A percentile compares a stretch with the other conserved stretches of the same genome.
Evolutionary conservation across 1,139 yeast species (phyloP).

Genomic region (Sugiyamaella castrensis): DNA sequence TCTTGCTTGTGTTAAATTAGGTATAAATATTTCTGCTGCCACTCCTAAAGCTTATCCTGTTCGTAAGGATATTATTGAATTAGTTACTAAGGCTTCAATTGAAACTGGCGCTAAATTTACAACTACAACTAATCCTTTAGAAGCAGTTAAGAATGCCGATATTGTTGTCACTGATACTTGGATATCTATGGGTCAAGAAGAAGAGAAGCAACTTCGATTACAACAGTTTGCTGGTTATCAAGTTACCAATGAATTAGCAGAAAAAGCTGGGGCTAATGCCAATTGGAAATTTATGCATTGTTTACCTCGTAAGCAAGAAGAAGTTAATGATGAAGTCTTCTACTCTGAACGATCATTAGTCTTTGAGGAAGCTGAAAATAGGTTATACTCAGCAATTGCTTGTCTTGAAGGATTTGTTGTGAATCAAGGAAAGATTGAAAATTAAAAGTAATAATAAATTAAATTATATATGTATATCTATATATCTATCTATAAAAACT

Average conservation of each 20-base stretch:
- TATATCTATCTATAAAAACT: background rate
- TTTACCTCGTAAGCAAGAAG: slow-evolving; percentile 91
- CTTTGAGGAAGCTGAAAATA: slow-evolving; percentile 92
- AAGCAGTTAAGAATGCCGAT: slow-evolving; percentile 71
- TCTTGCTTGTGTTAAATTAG: slow-evolving; percentile 83
- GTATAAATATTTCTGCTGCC: slow-evolving; percentile 79
- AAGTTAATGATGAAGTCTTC: slow-evolving; percentile 89
- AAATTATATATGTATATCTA: background rate
- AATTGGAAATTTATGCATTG: slow-evolving; percentile 96
- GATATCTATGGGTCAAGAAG: slow-evolving; percentile 97
- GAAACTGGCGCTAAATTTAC: slow-evolving; percentile 56
- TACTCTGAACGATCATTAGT: slow-evolving; percentile 82
- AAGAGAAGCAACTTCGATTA: slow-evolving; percentile 65
- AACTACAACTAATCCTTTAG: slow-evolving; percentile 67
- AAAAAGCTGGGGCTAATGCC: slow-evolving; percentile 53
- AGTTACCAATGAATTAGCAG: slow-evolving; percentile 64
- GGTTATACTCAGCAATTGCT: slow-evolving; percentile 94
- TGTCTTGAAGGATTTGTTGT: slow-evolving; percentile 85
- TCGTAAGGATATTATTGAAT: slow-evolving; percentile 52
- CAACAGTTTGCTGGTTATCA: slow-evolving; percentile 85
- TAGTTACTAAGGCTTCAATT: slow-evolving; percentile 53
- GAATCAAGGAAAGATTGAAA: slow-evolving; percentile 61
- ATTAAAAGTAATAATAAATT: slow-evolving; percentile 1
- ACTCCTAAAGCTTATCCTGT: slow-evolving; percentile 74
- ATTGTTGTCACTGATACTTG: slow-evolving; percentile 95